Base-by-base conservation (phyloP, 768 basidiomycete genomes). In the Phanerochaete sordida region DNA sequence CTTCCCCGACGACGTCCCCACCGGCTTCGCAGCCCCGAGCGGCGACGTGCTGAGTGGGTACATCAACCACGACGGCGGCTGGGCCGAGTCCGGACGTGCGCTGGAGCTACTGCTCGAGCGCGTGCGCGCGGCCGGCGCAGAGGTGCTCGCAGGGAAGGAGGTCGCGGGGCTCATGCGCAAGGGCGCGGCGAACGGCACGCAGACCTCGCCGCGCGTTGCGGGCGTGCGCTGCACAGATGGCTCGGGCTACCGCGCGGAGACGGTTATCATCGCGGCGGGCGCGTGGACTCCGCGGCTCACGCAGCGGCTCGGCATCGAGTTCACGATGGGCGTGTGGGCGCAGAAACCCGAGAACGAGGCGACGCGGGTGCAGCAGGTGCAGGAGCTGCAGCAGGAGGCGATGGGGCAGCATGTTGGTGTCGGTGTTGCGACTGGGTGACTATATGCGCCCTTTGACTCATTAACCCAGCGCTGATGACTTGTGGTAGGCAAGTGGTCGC, bases 361-460 rank as follows among this genome's bases (percentile, higher is more conserved):
- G 30, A 23, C 21, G 6, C 6, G 33, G 6, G 33, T 13, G 33
- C 33, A 35, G 13, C 33, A 35, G 13, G 33, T 35, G 7, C 33
- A 13, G 33, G 33, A 35, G 33, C 33, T 35, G 6, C 33, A 35
- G 33, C 33, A 35, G 33, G 33, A 35, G 13, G 33, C 33, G 33
- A 35, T 13, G 33, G 33, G 33, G 13, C 33, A 35, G 33, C 33
- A 54, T 28, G 39, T 54, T 11, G 39, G 39, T 37, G 53, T 54
- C 9, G 87, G 87, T 62, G 73, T 87, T 8, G 91, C 95, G 1
- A 95, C 92, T 21, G 95, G 95, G 94, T 94, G 63, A 69, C 80
- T 65, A 19, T 24, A 45, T 54, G 19, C 31, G 35, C 24, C 16
- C 26, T 1, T 43, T 16, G 33, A 13, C 12, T 56, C 43, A n/a